These are phyloP conservation scores for Diplodia sapinea DNA, from an alignment of 2,329 filamentous ascomycete genomes.

Conservation along the genomic window DNA sequence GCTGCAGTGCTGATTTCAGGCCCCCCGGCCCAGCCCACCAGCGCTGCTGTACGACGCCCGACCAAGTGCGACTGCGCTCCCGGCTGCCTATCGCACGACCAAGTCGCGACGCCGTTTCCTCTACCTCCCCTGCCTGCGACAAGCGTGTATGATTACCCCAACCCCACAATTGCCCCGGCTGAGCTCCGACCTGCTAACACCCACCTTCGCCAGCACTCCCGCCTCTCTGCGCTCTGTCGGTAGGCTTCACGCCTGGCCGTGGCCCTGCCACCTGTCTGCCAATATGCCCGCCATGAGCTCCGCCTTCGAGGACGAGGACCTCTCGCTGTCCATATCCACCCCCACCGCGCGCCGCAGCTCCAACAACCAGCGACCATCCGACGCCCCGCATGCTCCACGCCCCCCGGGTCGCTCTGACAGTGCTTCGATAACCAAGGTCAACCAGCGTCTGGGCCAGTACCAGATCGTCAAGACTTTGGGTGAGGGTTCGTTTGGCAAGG, in stretches of 20 bases:
- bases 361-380: slow-evolving; percentile 30
- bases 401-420: slow-evolving; percentile 20
- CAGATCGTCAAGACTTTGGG: slow-evolving; percentile 88
- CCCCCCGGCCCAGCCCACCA: slow-evolving; percentile 24
- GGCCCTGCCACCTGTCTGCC: slow-evolving; percentile 12
- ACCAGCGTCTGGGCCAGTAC: slow-evolving; percentile 90
- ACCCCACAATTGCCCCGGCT: slow-evolving; percentile 29
- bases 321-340: slow-evolving; percentile 34
- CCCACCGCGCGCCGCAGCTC: slow-evolving; percentile 35
- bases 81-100: not conserved
- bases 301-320: slow-evolving; percentile 71
- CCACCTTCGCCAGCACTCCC: not conserved
- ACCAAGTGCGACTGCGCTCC: slow-evolving; percentile 11
- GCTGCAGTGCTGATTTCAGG: slow-evolving; percentile 10
- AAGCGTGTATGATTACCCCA: slow-evolving; percentile 6
- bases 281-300: slow-evolving; percentile 43
- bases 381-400: slow-evolving; percentile 33
- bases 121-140: slow-evolving; percentile 2
- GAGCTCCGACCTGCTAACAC: slow-evolving; percentile 15
- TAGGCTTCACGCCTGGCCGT: slow-evolving; percentile 1
- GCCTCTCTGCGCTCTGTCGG: not conserved
- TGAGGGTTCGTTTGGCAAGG: slow-evolving; percentile 97
- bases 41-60: slow-evolving; percentile 7
- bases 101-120: no score
- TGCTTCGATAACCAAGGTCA: slow-evolving; percentile 59